phyloP scores from a whole-genome alignment of 2,329 filamentous ascomycete genomes.

The Fusarium sp. region DNA sequence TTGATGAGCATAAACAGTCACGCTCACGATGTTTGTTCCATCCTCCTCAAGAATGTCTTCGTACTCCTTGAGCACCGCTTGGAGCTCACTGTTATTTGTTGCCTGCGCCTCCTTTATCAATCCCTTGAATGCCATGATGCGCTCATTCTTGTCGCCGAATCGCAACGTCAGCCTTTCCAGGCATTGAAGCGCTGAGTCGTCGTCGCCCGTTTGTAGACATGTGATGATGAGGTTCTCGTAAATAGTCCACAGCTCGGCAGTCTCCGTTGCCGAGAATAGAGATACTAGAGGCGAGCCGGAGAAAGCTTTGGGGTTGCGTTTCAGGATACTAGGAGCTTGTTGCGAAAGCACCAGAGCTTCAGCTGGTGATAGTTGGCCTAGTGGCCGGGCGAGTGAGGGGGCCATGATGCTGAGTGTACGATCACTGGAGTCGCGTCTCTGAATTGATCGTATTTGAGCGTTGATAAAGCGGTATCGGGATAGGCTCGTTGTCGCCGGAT shows the following conservation, averaged over 20 bases:
- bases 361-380: constrained; percentile 65
- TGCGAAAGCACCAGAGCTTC: constrained; percentile 69
- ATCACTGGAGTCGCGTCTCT: constrained; percentile 13
- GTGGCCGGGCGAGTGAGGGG: constrained; percentile 66
- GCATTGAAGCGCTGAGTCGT: constrained; percentile 78
- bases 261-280: constrained; percentile 71
- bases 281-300: constrained; percentile 65
- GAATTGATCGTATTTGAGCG: neutral
- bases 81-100: constrained; percentile 70
- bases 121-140: constrained; percentile 84
- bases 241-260: constrained; percentile 81
- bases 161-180: constrained; percentile 80
- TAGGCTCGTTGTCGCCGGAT: neutral
- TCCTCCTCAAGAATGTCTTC: constrained; percentile 78
- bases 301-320: constrained; percentile 63
- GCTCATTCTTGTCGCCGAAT: constrained; percentile 87
- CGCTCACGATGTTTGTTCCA: constrained; percentile 79
- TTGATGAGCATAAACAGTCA: neutral
- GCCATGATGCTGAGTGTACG: constrained; percentile 53
- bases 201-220: constrained; percentile 85
- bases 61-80: constrained; percentile 79
- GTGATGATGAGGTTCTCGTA: constrained; percentile 90
- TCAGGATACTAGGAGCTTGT: constrained; percentile 67
- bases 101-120: constrained; percentile 87
- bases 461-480: neutral